Conservation (phyloP, 1,284 basidiomycete genomes). For the Nidula niveotomentosa region DNA sequence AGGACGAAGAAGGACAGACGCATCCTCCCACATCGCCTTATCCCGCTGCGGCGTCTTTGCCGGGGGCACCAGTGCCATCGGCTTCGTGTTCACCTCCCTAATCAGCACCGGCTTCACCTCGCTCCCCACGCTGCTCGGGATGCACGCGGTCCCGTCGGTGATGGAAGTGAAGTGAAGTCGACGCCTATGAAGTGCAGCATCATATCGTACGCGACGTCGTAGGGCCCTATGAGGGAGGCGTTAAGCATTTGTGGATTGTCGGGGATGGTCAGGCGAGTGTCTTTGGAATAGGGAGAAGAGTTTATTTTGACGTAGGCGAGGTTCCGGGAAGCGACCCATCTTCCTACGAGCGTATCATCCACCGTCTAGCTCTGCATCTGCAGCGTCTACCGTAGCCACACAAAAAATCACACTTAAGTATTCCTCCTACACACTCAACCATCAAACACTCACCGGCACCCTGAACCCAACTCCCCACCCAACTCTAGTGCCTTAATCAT, state of each 20-base stretch:
- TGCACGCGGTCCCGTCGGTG: constrained; percentile 69
- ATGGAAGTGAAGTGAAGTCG: constrained; percentile 83
- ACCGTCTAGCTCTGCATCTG: constrained; percentile 82
- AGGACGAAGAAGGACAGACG: constrained; percentile 3
- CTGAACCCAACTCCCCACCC: constrained; percentile 82
- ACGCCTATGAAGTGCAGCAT: constrained; percentile 94
- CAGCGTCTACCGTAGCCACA: constrained; percentile 59
- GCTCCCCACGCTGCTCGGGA: constrained; percentile 77
- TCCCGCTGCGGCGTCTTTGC: constrained; percentile 69
- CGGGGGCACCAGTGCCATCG: constrained; percentile 29
- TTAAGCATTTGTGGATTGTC: constrained; percentile 63
- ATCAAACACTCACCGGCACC: constrained; percentile 58
- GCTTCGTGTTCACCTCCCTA: constrained; percentile 17
- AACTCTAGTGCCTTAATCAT: constrained; percentile 85
- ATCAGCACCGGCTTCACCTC: not conserved
- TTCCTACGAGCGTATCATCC: constrained; percentile 77
- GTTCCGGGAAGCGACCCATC: constrained; percentile 88
- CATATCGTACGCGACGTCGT: constrained; percentile 96
- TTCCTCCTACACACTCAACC: too few relatives aligned
- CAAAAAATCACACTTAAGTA: not conserved
- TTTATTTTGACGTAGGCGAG: constrained; percentile 90
- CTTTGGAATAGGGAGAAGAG: not conserved
- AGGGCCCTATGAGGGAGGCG: constrained; percentile 94
- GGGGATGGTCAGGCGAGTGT: not conserved
- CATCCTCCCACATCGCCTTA: constrained; percentile 82